A percentile compares a stretch with the other conserved stretches of the same genome.
Conservation (phyloP, 768 basidiomycete genomes). For the Mycena metata region DNA sequence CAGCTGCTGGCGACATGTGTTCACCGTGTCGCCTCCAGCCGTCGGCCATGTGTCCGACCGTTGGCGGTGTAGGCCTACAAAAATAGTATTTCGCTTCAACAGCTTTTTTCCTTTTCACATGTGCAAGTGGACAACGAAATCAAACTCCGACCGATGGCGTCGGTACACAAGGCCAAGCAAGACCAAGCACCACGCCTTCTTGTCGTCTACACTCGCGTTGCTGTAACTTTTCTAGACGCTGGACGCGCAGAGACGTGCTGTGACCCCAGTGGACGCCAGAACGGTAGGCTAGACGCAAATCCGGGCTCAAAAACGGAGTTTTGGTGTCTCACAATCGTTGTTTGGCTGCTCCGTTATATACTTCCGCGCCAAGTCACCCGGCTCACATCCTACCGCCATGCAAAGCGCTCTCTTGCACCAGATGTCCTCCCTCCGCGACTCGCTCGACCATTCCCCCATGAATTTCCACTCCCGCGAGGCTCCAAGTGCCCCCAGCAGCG, state of each 20-base stretch:
- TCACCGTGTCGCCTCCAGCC: too few relatives aligned
- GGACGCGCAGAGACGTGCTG: constrained; percentile 2
- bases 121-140: background rate
- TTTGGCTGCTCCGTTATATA: constrained; percentile 23
- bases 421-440: constrained; percentile 31
- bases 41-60: too few relatives aligned
- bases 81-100: too few relatives aligned
- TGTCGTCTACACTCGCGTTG: constrained; percentile 7
- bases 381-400: constrained; percentile 18
- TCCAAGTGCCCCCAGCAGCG: constrained; percentile 6
- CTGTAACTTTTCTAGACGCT: background rate
- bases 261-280: background rate
- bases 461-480: constrained; percentile 19
- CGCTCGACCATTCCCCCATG: constrained; percentile 7
- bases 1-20: too few relatives aligned
- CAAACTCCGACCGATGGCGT: constrained; percentile 6
- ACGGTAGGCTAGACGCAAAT: background rate
- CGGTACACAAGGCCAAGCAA: background rate
- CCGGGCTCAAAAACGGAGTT: background rate
- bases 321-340: background rate
- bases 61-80: too few relatives aligned
- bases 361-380: constrained; percentile 23
- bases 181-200: background rate
- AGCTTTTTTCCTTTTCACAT: too few relatives aligned
- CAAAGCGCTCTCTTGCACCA: constrained; percentile 37